A percentile compares a stretch with the other conserved stretches of the same genome.
These are phyloP conservation scores for Malus fusca DNA, from an alignment of 306 rosid species.

Conservation along the genomic window DNA sequence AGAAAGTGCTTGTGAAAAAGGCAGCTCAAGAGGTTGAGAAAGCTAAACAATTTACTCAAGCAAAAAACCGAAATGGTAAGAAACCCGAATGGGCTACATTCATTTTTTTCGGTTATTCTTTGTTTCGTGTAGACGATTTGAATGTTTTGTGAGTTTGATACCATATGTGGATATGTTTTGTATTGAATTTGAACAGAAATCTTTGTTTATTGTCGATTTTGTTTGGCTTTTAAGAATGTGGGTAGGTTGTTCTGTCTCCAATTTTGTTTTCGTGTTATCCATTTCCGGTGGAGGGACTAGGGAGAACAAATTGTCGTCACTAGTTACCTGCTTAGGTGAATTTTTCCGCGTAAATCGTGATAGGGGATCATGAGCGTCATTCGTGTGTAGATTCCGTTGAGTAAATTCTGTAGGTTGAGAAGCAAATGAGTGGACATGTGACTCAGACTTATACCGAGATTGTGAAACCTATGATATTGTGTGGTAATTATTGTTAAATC, in stretches of 20 bases:
- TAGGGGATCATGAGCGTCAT: neutral
- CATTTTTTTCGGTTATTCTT: neutral
- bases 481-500: neutral
- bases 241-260: neutral
- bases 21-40: slow-evolving; percentile 74
- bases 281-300: neutral
- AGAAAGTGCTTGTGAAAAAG: slow-evolving; percentile 78
- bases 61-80: slow-evolving; percentile 77
- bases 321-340: neutral
- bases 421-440: neutral
- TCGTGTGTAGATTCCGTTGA: neutral
- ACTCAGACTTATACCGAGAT: neutral
- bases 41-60: slow-evolving; percentile 78
- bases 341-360: neutral
- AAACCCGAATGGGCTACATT: neutral
- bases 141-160: neutral
- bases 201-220: neutral
- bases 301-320: neutral
- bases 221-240: neutral
- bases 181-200: neutral
- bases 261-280: neutral
- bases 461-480: neutral
- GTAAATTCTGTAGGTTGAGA: neutral
- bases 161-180: neutral
- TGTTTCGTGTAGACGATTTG: neutral